A percentile compares a stretch with the other conserved stretches of the same genome.
phyloP scores from a whole-genome alignment of 2,329 filamentous ascomycete species.

The Colletotrichum spaethianum region DNA sequence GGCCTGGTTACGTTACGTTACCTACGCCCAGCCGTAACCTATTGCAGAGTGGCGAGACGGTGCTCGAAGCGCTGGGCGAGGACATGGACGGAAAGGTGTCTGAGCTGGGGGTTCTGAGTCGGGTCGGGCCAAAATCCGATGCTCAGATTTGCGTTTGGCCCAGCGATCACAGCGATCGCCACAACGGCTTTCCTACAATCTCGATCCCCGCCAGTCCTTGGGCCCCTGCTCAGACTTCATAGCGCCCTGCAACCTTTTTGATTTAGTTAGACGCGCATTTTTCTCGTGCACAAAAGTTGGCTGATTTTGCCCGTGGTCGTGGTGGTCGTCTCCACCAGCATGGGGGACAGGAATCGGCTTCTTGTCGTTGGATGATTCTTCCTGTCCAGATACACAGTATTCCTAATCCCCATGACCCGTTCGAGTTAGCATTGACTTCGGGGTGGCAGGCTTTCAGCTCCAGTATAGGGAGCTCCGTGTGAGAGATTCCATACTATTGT shows the following conservation, averaged over 20 bases:
- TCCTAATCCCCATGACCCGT: constrained; percentile 3
- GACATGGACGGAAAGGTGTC: not conserved
- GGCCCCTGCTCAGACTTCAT: constrained; percentile 9
- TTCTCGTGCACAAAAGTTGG: not conserved
- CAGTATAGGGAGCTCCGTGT: not conserved
- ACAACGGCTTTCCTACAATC: constrained; percentile 31
- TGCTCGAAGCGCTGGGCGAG: not conserved
- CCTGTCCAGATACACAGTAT: not conserved
- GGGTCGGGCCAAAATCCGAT: constrained; percentile 36
- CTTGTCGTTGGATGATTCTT: not conserved
- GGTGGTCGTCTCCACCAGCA: not conserved
- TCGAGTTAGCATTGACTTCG: constrained; percentile 16
- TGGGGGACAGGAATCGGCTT: not conserved
- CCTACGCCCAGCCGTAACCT: not conserved
- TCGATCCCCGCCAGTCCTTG: constrained; percentile 8
- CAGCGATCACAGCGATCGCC: constrained; percentile 38
- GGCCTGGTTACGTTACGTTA: not conserved
- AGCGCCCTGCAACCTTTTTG: not conserved
- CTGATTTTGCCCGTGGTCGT: constrained; percentile 7
- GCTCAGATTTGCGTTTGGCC: constrained; percentile 35
- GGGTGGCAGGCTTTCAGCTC: constrained; percentile 12
- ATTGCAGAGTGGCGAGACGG: not conserved
- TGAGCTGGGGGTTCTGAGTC: constrained; percentile 1
- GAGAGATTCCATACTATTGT: constrained; percentile 5
- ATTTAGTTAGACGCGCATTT: not conserved